phyloP scores from a whole-genome alignment of 148 eudicot species.

The Gaultheria prostrata region DNA sequence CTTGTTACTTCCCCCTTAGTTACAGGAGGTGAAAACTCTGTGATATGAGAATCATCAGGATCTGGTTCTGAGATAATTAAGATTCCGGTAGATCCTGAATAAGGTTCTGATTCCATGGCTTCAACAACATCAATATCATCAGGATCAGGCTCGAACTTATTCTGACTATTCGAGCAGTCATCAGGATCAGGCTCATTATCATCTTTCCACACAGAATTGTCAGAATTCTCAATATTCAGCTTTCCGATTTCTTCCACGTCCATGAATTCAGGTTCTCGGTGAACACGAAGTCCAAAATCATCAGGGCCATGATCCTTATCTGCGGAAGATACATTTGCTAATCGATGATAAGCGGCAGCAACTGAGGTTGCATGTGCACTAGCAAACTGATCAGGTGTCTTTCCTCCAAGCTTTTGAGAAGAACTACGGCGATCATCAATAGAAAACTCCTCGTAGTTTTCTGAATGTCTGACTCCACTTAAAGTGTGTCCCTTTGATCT shows the following conservation, averaged over 20 bases:
- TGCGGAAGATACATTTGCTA: slow-evolving; percentile 36
- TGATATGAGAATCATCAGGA: slow-evolving; percentile 30
- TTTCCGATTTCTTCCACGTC: slow-evolving; percentile 18
- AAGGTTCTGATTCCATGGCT: slow-evolving; percentile 30
- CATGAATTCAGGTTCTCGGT: slow-evolving; percentile 21
- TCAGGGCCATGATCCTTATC: slow-evolving; percentile 27
- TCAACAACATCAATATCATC: slow-evolving; percentile 30
- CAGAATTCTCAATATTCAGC: slow-evolving; percentile 5
- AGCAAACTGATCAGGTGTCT: slow-evolving; percentile 33
- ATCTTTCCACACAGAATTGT: slow-evolving; percentile 6
- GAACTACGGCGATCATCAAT: slow-evolving; percentile 28
- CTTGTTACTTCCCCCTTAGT: slow-evolving; percentile 6
- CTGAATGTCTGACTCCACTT: slow-evolving; percentile 36
- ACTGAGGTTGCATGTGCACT: slow-evolving; percentile 76
- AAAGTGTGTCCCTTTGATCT: slow-evolving; percentile 67
- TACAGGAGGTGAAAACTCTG: slow-evolving; percentile 6
- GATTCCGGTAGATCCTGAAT: slow-evolving; percentile 13
- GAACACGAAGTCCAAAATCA: slow-evolving; percentile 18
- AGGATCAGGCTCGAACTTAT: slow-evolving; percentile 41
- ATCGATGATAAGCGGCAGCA: slow-evolving; percentile 78
- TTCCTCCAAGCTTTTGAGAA: slow-evolving; percentile 75
- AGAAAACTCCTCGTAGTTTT: slow-evolving; percentile 33
- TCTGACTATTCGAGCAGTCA: slow-evolving; percentile 17
- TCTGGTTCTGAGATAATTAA: slow-evolving; percentile 26
- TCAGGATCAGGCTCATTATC: slow-evolving; percentile 32